Evolutionary conservation across 345 rosid genomes (phyloP).

Genomic region (Lepidium africanum): DNA sequence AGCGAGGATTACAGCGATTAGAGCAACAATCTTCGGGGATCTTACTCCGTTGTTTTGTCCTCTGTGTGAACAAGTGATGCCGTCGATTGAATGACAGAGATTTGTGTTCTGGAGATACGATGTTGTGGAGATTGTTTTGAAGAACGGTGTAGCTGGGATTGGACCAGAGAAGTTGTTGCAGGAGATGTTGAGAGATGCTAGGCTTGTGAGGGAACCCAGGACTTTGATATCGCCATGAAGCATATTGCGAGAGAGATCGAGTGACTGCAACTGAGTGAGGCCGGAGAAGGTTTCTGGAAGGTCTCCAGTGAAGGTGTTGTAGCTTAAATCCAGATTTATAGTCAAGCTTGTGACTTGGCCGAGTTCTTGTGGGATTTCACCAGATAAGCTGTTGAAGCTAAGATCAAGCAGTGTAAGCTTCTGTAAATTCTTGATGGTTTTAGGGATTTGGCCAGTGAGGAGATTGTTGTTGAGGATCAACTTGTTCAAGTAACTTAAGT

Average conservation of each 20-base stretch:
- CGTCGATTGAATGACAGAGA: conserved; percentile 64
- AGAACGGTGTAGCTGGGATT: conserved; percentile 80
- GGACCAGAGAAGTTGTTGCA: conserved; percentile 90
- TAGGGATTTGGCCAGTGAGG: conserved; percentile 65
- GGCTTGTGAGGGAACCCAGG: conserved; percentile 79
- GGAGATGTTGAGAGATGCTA: conserved; percentile 80
- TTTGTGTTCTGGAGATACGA: conserved; percentile 56
- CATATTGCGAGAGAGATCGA: conserved; percentile 72
- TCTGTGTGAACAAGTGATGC: conserved; percentile 55
- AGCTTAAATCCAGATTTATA: conserved; percentile 73
- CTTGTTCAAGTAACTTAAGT: conserved; percentile 88
- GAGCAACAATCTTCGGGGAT: conserved; percentile 65
- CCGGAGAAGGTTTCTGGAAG: conserved; percentile 58
- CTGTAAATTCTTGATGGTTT: conserved; percentile 50
- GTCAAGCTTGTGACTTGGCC: conserved; percentile 76
- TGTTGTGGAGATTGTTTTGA: conserved; percentile 55
- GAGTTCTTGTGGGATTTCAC: conserved; percentile 65
- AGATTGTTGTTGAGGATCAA: conserved; percentile 84
- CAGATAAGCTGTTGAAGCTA: conserved; percentile 70
- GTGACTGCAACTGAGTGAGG: conserved; percentile 80
- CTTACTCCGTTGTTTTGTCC: conserved; percentile 36
- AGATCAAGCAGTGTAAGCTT: conserved; percentile 84
- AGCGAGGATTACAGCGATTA: conserved; percentile 53
- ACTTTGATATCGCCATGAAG: conserved; percentile 60
- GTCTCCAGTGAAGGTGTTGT: conserved; percentile 57